A percentile compares a stretch with the other conserved stretches of the same genome.
Evolutionary conservation across 495 filamentous ascomycete genomes (phyloP).

Genomic region (Podospora comata): DNA sequence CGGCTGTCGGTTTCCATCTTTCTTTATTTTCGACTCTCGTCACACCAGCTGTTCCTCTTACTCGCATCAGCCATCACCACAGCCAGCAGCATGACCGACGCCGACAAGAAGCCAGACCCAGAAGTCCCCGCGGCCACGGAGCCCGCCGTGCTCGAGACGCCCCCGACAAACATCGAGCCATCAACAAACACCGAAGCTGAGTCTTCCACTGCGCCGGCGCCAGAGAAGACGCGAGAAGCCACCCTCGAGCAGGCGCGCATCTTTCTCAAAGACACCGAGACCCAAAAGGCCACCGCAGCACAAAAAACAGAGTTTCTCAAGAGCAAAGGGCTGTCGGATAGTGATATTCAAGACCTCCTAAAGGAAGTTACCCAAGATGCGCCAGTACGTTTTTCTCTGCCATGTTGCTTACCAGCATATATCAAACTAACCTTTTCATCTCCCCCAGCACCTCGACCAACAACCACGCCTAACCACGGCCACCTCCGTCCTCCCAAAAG

Average conservation of each 20-base stretch:
- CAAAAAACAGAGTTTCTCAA: conserved; percentile 76
- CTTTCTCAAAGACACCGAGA: conserved; percentile 79
- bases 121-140: not conserved
- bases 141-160: not conserved
- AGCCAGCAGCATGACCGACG: conserved; percentile 9
- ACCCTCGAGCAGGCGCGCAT: conserved; percentile 67
- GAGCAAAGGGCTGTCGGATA: conserved; percentile 67
- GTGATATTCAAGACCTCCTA: conserved; percentile 67
- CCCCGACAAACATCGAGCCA: conserved; percentile 11
- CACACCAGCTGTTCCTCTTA: not conserved
- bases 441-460: conserved; percentile 23
- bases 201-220: conserved; percentile 11
- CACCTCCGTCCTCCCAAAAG: conserved; percentile 25
- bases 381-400: conserved; percentile 20
- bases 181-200: not conserved
- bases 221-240: conserved; percentile 27
- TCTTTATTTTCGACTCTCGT: not conserved
- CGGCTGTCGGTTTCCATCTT: not conserved
- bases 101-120: conserved; percentile 13
- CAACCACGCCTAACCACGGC: conserved; percentile 18
- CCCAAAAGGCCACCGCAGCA: conserved; percentile 64
- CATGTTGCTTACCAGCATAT: not conserved
- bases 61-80: not conserved
- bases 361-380: conserved; percentile 38
- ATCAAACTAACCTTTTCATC: not conserved